Evolutionary conservation across 129 eudicot genomes (phyloP).

Genomic region (Kitagawia praeruptora): DNA sequence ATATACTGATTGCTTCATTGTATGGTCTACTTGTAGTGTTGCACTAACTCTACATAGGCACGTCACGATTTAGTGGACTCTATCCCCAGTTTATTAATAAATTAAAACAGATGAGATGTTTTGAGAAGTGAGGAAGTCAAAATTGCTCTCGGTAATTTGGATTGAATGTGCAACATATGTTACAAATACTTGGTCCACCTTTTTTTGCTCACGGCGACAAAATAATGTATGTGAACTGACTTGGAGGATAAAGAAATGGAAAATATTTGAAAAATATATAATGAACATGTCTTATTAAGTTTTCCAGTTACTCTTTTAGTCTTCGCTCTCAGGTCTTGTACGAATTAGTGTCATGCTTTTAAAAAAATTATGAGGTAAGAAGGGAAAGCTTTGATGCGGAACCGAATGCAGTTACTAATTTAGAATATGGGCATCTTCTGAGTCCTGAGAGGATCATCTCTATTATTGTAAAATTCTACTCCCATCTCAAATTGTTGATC

Average conservation of each 20-base stretch:
- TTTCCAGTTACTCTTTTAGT: too few relatives aligned
- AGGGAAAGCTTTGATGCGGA: too few relatives aligned
- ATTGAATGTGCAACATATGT: neutral
- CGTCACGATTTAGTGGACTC: neutral
- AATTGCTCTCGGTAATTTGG: neutral
- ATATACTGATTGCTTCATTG: neutral
- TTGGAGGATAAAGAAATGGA: too few relatives aligned
- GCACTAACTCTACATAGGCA: neutral
- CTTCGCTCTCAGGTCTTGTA: neutral
- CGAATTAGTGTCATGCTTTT: neutral
- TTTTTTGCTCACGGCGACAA: neutral
- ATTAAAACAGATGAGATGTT: neutral
- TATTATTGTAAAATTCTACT: neutral
- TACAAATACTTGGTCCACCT: neutral
- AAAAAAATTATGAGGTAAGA: too few relatives aligned
- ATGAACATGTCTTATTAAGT: neutral
- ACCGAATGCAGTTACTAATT: too few relatives aligned
- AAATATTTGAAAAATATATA: too few relatives aligned
- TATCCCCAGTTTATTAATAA: neutral
- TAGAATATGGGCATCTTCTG: neutral
- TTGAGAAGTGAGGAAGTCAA: neutral
- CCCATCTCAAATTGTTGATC: too few relatives aligned
- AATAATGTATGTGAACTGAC: neutral
- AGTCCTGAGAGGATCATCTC: neutral
- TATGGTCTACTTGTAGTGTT: neutral